Evolutionary conservation across 305 asterid genomes (phyloP), one percentile per base, ranked within the genome.

Genomic region (Fraxinus xanthoxyloides): DNA sequence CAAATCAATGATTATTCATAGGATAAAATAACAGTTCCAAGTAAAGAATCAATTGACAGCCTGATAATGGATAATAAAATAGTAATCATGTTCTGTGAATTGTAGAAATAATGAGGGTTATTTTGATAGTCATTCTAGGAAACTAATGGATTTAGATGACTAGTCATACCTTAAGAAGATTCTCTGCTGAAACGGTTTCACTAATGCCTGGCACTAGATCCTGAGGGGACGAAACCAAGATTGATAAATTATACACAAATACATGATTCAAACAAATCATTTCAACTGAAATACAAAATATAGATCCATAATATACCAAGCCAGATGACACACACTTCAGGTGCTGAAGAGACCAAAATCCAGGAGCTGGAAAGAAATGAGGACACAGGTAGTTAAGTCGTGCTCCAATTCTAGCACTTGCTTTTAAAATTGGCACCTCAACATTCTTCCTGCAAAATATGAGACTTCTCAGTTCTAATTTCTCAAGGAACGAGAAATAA

Each of bases 311-410:
- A 70, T 82, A 56, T 83, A 91, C 97, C 28, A 80, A 75, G 84
- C 78, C 87, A 59, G 90, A 56, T 65, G 89, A 74, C 75, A 78
- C 35, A 72, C 40, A 7, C 30, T 82, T 81, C 82, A 81, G 79
- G 82, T 92, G 83, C 63, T 82, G 82, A 61, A 87, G 84, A 75
- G 94, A 85, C 97, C 94, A 92, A 90, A 92, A 89, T 77, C 98
- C 99, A 80, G 98, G 91, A 38, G 97, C 94, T 0, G 99, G 99
- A 77, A 95, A 95, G 89, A 93, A 88, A 80, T 92, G 97, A 78
- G 98, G 98, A 75, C 97, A 93, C 77, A 95, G 54, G 84, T 94
- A 90, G 89, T 94, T 94, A 79, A 95, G 95, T 26, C 93, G 92
- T 63, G 98, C 90, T 79, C 97, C 90, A 40, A 92, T 90, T 86